Evolutionary conservation across 2,329 filamentous ascomycete genomes (phyloP).

Genomic region (Didymella sp.): DNA sequence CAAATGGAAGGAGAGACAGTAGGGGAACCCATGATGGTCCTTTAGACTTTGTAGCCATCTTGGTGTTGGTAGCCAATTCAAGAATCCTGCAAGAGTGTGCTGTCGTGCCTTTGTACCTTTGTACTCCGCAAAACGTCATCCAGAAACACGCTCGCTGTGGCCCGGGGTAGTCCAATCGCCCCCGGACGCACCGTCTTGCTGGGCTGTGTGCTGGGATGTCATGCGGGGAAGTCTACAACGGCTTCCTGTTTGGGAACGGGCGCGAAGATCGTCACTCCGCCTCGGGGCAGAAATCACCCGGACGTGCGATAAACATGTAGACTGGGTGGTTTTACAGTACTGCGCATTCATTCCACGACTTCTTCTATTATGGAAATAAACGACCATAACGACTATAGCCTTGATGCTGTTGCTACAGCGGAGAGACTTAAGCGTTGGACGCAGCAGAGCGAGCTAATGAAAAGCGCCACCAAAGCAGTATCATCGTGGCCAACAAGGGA

Average conservation of each 20-base stretch:
- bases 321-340: neutral
- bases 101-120: neutral
- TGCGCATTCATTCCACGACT: too few relatives aligned
- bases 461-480: too few relatives aligned
- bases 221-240: conserved; percentile 2
- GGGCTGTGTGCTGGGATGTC: neutral
- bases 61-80: neutral
- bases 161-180: neutral
- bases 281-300: neutral
- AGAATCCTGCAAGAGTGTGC: too few relatives aligned
- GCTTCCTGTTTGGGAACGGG: conserved; percentile 1
- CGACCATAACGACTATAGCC: too few relatives aligned
- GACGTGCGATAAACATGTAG: neutral
- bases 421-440: too few relatives aligned
- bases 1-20: neutral
- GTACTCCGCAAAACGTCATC: neutral
- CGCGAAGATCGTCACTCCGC: conserved; percentile 1
- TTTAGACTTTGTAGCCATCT: neutral
- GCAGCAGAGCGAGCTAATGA: too few relatives aligned
- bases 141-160: neutral
- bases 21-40: neutral
- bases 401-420: too few relatives aligned
- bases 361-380: too few relatives aligned
- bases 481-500: too few relatives aligned
- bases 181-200: neutral